Base-by-base conservation (phyloP, 208 protist genomes). In the Leishmania turanica region DNA sequence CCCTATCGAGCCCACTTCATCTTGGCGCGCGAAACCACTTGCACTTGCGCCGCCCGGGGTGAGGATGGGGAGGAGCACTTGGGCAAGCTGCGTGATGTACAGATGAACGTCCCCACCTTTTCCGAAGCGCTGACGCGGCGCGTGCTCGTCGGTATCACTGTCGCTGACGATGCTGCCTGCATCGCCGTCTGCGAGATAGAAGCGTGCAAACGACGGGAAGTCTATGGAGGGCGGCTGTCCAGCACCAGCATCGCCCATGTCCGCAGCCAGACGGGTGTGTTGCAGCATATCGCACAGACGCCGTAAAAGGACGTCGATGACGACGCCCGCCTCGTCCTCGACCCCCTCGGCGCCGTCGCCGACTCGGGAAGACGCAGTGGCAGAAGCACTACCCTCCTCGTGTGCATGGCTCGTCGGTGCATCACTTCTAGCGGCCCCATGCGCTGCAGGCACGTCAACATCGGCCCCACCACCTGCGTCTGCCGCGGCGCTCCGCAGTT, bases 151-250 rank as follows among this genome's bases (percentile, higher is more conserved):
- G 19, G 34, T n/a, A 15, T 31, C 51, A 31, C 72, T 45, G 51
- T 42, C 31, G 53, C 53, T 15, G n/a, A 34, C n/a, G 51, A 62
- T n/a, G 34, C 1, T 40, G 3, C 21, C 77, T 11, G 74, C 24
- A 51, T 68, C 77, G 34, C 49, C 6, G 47, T n/a, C 69, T 13
- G 53, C 37, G 19, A 86, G 45, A 49, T 86, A 86, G 45, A 86
- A 86, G 65, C 78, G 78, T 5, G 82, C 78, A 72, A 86, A 86
- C 53, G 82, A 81, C 2, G 82, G 82, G 49, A 86, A 86, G 27
- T 24, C 53, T 19, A 77, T 37, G 53, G 74, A 6, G 40, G 24
- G 37, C 56, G 74, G 56, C 56, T 42, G 19, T 1, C 6, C 37
- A 21, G 53, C 74, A 15, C 74, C 31, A 13, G 74, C 51, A 21